phyloP scores from a whole-genome alignment of 1,284 basidiomycete species.

The Malassezia obtusa region DNA sequence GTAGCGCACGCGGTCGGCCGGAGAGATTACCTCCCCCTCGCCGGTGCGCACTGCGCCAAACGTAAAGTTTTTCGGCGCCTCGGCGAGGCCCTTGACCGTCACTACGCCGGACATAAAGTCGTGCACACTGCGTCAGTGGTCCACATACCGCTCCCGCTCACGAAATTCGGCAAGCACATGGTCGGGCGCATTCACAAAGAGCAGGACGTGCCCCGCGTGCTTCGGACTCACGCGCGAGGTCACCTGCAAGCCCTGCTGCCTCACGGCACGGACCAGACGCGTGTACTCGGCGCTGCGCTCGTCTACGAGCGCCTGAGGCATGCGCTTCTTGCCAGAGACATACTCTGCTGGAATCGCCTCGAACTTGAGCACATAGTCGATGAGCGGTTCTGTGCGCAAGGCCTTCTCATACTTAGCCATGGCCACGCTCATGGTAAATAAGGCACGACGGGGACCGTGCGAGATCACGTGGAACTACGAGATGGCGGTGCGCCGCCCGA shows the following conservation, averaged over 20 bases:
- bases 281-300: slow-evolving; percentile 24
- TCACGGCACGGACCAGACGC: slow-evolving; percentile 21
- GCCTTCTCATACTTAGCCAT: too few species aligned
- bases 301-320: slow-evolving; percentile 21
- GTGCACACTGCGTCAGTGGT: neutral
- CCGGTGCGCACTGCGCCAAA: neutral
- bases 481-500: too few species aligned
- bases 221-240: slow-evolving; percentile 27
- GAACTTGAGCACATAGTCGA: slow-evolving; percentile 16
- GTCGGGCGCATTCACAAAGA: slow-evolving; percentile 32
- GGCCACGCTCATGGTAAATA: neutral
- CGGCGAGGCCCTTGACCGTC: slow-evolving; percentile 1
- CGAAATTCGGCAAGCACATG: slow-evolving; percentile 19
- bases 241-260: slow-evolving; percentile 26
- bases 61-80: neutral
- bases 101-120: slow-evolving; percentile 41
- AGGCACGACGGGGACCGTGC: neutral
- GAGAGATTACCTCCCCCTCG: slow-evolving; percentile 7
- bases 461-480: too few species aligned
- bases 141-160: slow-evolving; percentile 19
- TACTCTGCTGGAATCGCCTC: slow-evolving; percentile 4
- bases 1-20: slow-evolving; percentile 30
- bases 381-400: neutral
- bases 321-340: slow-evolving; percentile 8
- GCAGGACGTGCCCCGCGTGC: slow-evolving; percentile 22